A percentile compares a stretch with the other conserved stretches of the same genome.
Conservation (phyloP, 495 filamentous ascomycete genomes). For the Aspergillus indologenus region DNA sequence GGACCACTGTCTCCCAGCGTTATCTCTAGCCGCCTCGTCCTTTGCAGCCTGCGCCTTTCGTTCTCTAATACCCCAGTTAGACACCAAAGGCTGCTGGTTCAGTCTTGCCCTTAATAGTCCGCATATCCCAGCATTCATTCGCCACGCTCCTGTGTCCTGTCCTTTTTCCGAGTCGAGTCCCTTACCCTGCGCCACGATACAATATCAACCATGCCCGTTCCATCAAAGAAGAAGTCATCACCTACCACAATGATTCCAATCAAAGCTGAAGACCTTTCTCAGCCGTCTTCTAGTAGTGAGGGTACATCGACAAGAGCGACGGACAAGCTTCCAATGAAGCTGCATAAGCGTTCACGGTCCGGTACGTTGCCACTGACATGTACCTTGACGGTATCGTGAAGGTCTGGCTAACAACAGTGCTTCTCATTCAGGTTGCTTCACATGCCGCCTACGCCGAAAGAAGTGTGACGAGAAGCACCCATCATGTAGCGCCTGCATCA, state of each 20-base stretch:
- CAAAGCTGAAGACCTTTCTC: conserved; percentile 14
- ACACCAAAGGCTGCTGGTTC: conserved; percentile 31
- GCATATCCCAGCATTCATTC: conserved; percentile 12
- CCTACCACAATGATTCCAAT: conserved; percentile 10
- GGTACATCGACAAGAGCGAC: conserved; percentile 22
- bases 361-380: conserved; percentile 53
- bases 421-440: conserved; percentile 77
- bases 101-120: conserved; percentile 26
- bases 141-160: conserved; percentile 15
- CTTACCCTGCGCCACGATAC: background rate
- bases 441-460: conserved; percentile 90
- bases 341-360: conserved; percentile 90
- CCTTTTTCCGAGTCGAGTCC: conserved; percentile 5
- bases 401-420: background rate
- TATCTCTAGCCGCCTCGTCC: conserved; percentile 22
- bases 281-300: conserved; percentile 21
- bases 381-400: background rate
- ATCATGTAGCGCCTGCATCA: conserved; percentile 81
- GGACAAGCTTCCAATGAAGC: conserved; percentile 67
- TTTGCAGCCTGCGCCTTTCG: conserved; percentile 25
- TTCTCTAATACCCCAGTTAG: conserved; percentile 23
- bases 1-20: conserved; percentile 15
- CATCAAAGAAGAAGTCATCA: conserved; percentile 22
- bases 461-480: conserved; percentile 96
- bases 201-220: conserved; percentile 21